These are phyloP conservation scores for Thinopyrum elongatum DNA, from an alignment of 176 grass and related monocot species.

Conservation along the genomic window DNA sequence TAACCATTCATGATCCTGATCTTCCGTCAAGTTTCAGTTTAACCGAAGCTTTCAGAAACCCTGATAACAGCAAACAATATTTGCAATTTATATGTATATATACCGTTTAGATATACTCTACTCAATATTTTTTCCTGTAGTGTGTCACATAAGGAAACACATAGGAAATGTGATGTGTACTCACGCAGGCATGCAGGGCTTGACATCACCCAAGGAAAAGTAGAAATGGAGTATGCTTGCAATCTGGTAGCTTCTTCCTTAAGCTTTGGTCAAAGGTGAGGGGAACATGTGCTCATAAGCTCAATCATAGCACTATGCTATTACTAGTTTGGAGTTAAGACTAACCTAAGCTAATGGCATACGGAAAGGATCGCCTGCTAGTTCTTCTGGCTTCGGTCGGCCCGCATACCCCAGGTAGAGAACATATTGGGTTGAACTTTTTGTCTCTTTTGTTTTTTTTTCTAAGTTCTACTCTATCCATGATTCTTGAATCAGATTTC, in stretches of 20 bases:
- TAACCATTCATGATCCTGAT: not conserved
- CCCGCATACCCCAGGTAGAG: not conserved
- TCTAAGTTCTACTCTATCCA: not conserved
- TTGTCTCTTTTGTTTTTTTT: not conserved
- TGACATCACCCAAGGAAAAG: not conserved
- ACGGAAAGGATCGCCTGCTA: constrained; percentile 10
- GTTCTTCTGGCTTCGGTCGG: not conserved
- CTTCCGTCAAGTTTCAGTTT: not conserved
- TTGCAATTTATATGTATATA: not conserved
- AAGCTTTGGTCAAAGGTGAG: constrained; percentile 24
- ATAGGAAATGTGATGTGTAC: not conserved
- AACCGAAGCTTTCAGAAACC: not conserved
- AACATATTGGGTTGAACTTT: not conserved
- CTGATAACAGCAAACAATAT: not conserved
- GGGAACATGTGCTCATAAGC: constrained; percentile 17
- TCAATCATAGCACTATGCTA: constrained; percentile 23
- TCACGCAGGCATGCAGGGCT: not conserved
- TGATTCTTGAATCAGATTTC: not conserved
- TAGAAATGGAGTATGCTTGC: not conserved
- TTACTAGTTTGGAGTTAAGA: not conserved
- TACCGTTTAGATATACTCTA: not conserved
- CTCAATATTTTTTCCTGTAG: not conserved
- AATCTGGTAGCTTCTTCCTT: constrained; percentile 14
- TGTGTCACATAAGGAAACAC: not conserved
- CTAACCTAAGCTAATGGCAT: constrained; percentile 15